A percentile compares a stretch with the other conserved stretches of the same genome.
phyloP scores from a whole-genome alignment of 2,329 filamentous ascomycete species.

The Epichloe elymi region DNA sequence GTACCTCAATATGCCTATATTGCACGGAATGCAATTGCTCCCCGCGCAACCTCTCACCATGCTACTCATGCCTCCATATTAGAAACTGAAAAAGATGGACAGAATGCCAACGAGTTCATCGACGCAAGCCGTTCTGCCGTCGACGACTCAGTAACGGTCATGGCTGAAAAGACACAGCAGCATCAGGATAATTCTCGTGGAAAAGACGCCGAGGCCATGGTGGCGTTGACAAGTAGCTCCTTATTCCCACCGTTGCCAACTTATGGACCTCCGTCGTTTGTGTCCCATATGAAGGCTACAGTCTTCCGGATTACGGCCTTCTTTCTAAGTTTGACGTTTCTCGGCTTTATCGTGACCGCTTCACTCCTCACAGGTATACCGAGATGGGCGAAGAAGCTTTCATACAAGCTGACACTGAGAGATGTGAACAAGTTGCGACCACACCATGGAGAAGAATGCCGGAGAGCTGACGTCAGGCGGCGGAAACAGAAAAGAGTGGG shows the following conservation, averaged over 20 bases:
- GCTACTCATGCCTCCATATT: neutral
- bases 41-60: too few species aligned
- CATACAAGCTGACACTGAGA: slow-evolving; percentile 41
- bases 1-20: neutral
- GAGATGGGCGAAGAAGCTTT: slow-evolving; percentile 31
- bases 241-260: slow-evolving; percentile 74
- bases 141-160: slow-evolving; percentile 31
- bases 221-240: slow-evolving; percentile 45
- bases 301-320: slow-evolving; percentile 50
- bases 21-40: neutral
- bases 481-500: slow-evolving; percentile 53
- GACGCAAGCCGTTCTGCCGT: neutral
- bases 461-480: slow-evolving; percentile 41
- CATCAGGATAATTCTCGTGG: neutral
- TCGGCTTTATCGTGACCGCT: slow-evolving; percentile 62
- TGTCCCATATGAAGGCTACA: slow-evolving; percentile 14
- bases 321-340: slow-evolving; percentile 62
- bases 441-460: slow-evolving; percentile 61
- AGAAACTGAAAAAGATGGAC: neutral
- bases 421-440: slow-evolving; percentile 48
- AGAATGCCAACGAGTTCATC: neutral
- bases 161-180: slow-evolving; percentile 17
- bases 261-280: slow-evolving; percentile 59
- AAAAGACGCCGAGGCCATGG: neutral
- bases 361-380: slow-evolving; percentile 57